Base-by-base conservation (phyloP, 2,329 filamentous ascomycete species). In the Cladosporium cucumerinum region DNA sequence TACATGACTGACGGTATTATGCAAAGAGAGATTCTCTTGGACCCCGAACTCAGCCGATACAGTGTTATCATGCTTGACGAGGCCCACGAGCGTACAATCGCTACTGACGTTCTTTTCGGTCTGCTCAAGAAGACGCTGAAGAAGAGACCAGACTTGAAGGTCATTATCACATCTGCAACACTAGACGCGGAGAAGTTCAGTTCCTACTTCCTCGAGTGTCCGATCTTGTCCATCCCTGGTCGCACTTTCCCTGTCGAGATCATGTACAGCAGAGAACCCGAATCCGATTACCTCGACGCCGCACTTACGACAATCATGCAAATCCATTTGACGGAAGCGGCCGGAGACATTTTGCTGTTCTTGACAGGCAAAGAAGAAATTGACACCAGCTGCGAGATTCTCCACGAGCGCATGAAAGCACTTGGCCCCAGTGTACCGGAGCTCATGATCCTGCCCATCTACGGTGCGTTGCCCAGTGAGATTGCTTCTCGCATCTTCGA, bases 1-100 rank as follows among this genome's bases (percentile, higher is more conserved):
- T 99, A 99, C 81, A 97, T 99, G 94, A 99, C 95, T 18, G 95
- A 99, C 73, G 95, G 95, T 78, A 98, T 98, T 91, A 86, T 99
- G 76, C 89, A 97, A 79, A 87, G 95, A 81, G 95, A 99, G 80
- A 93, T 97, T 75, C 84, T 99, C 60, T 85, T 97, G 70, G 95
- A 99, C 75, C 91, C 93, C 0, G 90, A 97, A 72, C 81, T 99
- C 69, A 90, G 86, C 73, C 87, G 91, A 69, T 99, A 99, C 75
- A 96, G 93, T 0, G 92, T 95, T 66, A 97, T 99, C 73, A 99
- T 99, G 89, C 85, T 99, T 71, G 95, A 99, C 76, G 95, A 99
- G 76, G 95, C 95, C 4, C 95, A 99, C 86, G 95, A 99, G 77
- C 88, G 95, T 66, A 99, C 95, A 0, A 96, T 99, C 71, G 87